Evolutionary conservation across 306 rosid genomes (phyloP).

Genomic region (Delonix regia): DNA sequence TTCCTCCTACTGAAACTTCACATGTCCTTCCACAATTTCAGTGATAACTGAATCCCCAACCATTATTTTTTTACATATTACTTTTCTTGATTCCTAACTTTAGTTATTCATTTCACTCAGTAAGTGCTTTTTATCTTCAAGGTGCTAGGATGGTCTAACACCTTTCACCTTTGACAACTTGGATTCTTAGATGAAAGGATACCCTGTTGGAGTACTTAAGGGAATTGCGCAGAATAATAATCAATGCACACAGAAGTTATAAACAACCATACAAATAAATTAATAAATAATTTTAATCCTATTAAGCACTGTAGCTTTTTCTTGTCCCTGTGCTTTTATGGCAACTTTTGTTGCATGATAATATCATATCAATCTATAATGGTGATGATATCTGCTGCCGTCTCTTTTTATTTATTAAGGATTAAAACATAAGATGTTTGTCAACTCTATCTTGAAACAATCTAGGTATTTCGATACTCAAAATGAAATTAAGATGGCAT

Average conservation of each 20-base stretch:
- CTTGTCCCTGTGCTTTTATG: constrained; percentile 1
- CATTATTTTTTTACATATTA: background rate
- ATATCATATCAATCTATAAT: constrained; percentile 17
- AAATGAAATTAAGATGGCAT: constrained; percentile 84
- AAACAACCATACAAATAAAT: background rate
- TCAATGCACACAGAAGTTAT: background rate
- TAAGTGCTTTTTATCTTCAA: background rate
- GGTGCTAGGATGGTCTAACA: background rate
- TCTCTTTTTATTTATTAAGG: constrained; percentile 8
- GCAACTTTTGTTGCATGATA: constrained; percentile 7
- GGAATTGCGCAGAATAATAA: background rate
- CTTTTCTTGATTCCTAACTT: background rate
- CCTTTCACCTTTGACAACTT: background rate
- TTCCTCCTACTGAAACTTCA: too few relatives aligned
- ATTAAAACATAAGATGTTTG: constrained; percentile 35
- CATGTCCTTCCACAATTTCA: too few relatives aligned
- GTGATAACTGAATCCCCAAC: too few relatives aligned
- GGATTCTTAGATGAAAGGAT: background rate
- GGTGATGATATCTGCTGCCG: constrained; percentile 14
- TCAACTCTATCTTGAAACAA: constrained; percentile 34
- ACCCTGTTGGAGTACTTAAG: background rate
- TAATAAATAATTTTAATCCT: background rate
- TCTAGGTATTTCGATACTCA: constrained; percentile 79
- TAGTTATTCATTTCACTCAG: background rate
- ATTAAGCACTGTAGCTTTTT: background rate